Evolutionary conservation across 192 early-diverging fungal genomes (phyloP), one percentile per base, ranked within the genome.

Genomic region (Coemansia sp.): DNA sequence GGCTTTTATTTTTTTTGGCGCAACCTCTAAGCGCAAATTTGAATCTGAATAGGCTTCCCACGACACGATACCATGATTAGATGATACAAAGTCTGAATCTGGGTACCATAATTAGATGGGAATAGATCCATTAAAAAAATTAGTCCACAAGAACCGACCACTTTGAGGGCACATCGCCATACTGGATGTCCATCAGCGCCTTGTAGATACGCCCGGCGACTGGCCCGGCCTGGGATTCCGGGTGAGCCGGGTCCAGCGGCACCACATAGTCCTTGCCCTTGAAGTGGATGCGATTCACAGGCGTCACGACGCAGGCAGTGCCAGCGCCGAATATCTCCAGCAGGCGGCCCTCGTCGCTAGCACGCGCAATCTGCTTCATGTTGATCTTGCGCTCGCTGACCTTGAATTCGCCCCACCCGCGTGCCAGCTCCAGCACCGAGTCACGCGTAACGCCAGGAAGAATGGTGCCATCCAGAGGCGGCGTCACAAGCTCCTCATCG

Each of bases 301-400:
- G 97, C 66, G 86, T 89, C 24, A 98, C 96, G 75, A 98, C 96
- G 79, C 94, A 95, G 38, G 97, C 97, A 55, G 97, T 98, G 54
- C 97, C 97, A 18, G 95, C 87, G 67, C 96, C 96, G 87, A 98
- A 98, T 90, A 97, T 91, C 73, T 98, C 96, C 41, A 92, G 78
- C 65, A 98, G 85, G 38, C 95, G 90, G 24, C 89, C 89, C 73
- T 95, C 89, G 66, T 93, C 86, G 65, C 89, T 72, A 36, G 94
- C 94, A 67, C 92, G 80, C 40, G 86, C 77, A 22, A 98, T 65
- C 73, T 93, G 89, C 52, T 75, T 78, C 94, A 98, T 95, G 68
- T 87, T 91, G 67, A 97, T 80, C 76, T 89, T 86, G 72, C 90
- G 86, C 84, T 98, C 97, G 5, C 85, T 77, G 36, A 98, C 94